These are phyloP conservation scores for Leccinellum albellum DNA, from an alignment of 768 basidiomycete genomes.

Conservation along the genomic window DNA sequence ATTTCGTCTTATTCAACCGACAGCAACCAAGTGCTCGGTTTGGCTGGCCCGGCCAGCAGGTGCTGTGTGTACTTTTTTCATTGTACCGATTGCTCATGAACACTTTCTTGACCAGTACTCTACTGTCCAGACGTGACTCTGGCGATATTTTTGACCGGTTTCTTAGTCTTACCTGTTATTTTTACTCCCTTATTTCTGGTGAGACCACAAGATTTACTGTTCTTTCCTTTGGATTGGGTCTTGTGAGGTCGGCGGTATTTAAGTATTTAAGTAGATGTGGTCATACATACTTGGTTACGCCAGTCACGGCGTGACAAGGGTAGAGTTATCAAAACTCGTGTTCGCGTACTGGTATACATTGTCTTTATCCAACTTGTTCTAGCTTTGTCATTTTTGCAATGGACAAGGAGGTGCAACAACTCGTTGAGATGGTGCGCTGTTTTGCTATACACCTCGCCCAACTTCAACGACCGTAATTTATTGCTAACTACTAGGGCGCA, in stretches of 20 bases:
- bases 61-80: slow-evolving; percentile 26
- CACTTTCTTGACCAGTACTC: slow-evolving; percentile 15
- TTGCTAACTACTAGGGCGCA: slow-evolving; percentile 58
- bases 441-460: not conserved
- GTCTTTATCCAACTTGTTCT: slow-evolving; percentile 5
- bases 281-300: slow-evolving; percentile 3
- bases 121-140: slow-evolving; percentile 1
- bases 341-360: slow-evolving; percentile 20
- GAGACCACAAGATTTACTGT: not conserved
- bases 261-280: slow-evolving; percentile 9
- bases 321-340: slow-evolving; percentile 18
- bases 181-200: not conserved
- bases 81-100: slow-evolving; percentile 23
- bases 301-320: slow-evolving; percentile 24
- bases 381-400: slow-evolving; percentile 27
- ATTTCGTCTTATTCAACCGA: slow-evolving; percentile 8
- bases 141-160: slow-evolving; percentile 1
- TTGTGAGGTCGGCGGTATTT: slow-evolving; percentile 8
- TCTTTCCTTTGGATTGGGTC: slow-evolving; percentile 12
- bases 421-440: slow-evolving; percentile 55
- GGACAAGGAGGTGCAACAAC: slow-evolving; percentile 55
- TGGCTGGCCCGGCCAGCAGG: slow-evolving; percentile 28
- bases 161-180: slow-evolving; percentile 6
- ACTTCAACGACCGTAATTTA: not conserved
- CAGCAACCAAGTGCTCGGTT: slow-evolving; percentile 13